Conservation (phyloP, 75 land plant species). For the Selaginella moellendorffii region DNA sequence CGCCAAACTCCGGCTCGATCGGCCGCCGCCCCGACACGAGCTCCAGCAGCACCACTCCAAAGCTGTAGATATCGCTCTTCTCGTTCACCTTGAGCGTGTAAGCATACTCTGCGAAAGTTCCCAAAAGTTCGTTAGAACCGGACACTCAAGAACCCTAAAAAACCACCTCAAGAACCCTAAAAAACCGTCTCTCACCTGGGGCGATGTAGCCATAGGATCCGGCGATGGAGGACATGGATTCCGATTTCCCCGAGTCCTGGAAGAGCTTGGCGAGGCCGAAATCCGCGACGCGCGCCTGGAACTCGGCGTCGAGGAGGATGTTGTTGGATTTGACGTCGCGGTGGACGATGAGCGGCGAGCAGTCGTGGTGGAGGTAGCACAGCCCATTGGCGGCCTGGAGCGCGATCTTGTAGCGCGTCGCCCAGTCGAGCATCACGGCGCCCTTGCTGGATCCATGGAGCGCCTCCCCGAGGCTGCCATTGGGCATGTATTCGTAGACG, state of each 20-base stretch:
- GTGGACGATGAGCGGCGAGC: slow-evolving; percentile 51
- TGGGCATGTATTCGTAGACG: slow-evolving; percentile 89
- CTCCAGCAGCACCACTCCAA: slow-evolving; percentile 84
- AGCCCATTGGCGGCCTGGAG: slow-evolving; percentile 47
- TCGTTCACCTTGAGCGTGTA: slow-evolving; percentile 74
- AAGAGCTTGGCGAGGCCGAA: slow-evolving; percentile 73
- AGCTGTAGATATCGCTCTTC: slow-evolving; percentile 91
- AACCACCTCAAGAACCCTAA: too few relatives aligned
- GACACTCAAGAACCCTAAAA: too few relatives aligned
- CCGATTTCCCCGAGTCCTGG: slow-evolving; percentile 29
- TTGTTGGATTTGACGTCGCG: slow-evolving; percentile 59
- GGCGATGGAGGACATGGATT: slow-evolving; percentile 54
- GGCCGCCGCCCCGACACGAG: slow-evolving; percentile 61
- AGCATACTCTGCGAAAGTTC: slow-evolving; percentile 79
- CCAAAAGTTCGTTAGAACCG: too few relatives aligned
- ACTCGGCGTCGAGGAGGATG: slow-evolving; percentile 38
- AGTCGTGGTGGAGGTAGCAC: slow-evolving; percentile 64
- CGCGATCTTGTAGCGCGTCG: slow-evolving; percentile 36
- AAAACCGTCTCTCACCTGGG: slow-evolving; percentile 54
- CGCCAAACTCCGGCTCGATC: slow-evolving; percentile 59
- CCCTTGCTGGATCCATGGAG: slow-evolving; percentile 61
- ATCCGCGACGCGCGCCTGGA: slow-evolving; percentile 68
- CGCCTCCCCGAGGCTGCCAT: slow-evolving; percentile 78
- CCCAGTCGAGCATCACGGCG: slow-evolving; percentile 42
- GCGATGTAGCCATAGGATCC: slow-evolving; percentile 83